Evolutionary conservation across 1,139 yeast species (phyloP).

Genomic region (Kodamaea plutei): DNA sequence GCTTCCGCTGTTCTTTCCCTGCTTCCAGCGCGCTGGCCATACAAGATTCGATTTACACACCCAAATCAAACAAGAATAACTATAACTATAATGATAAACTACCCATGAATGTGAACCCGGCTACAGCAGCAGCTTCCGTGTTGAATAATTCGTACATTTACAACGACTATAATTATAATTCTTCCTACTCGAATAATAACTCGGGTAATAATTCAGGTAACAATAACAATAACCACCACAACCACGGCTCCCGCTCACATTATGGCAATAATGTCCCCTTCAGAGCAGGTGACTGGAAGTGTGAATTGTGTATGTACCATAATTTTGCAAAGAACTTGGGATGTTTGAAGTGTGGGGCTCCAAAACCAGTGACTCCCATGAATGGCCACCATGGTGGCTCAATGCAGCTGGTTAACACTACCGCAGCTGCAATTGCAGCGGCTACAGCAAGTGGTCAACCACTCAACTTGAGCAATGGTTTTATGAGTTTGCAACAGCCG

Average conservation of each 20-base stretch:
- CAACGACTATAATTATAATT: conserved; percentile 4
- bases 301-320: conserved; percentile 83
- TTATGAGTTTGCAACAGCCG: conserved; percentile 28
- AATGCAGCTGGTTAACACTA: conserved; percentile 40
- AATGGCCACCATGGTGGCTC: conserved; percentile 17
- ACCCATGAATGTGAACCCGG: conserved; percentile 14
- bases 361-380: conserved; percentile 51
- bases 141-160: conserved; percentile 10
- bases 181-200: conserved; percentile 7
- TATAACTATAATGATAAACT: conserved; percentile 10
- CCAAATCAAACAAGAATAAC: conserved; percentile 13
- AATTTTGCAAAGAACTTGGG: conserved; percentile 89
- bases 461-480: conserved; percentile 30
- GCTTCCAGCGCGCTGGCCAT: conserved; percentile 68
- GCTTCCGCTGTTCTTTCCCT: conserved; percentile 90
- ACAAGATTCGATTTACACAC: conserved; percentile 46
- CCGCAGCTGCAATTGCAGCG: conserved; percentile 50
- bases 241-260: conserved; percentile 17
- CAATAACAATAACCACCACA: conserved; percentile 16
- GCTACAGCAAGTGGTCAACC: conserved; percentile 54
- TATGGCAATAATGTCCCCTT: conserved; percentile 64
- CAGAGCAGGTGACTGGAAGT: conserved; percentile 97
- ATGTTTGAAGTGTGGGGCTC: conserved; percentile 84
- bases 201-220: conserved; percentile 7
- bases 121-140: conserved; percentile 15